These are phyloP conservation scores for Lentinula boryana DNA, from an alignment of 768 basidiomycete genomes.

Conservation along the genomic window DNA sequence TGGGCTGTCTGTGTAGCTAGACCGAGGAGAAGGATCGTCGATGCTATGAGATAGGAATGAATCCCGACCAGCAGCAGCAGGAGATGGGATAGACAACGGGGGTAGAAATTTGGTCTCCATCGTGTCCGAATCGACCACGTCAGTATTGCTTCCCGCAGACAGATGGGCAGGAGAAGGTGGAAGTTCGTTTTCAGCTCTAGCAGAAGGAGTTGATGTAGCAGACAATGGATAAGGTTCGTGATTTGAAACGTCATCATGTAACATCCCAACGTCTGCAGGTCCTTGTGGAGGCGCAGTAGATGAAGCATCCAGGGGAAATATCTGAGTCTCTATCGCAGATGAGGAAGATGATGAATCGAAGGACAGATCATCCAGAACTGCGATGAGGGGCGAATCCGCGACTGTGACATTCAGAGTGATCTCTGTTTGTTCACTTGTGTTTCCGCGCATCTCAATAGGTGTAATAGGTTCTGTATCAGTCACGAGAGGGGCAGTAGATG, in stretches of 20 bases:
- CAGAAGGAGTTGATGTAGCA: neutral
- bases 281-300: neutral
- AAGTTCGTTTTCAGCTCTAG: neutral
- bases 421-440: neutral
- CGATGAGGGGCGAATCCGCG: neutral
- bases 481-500: neutral
- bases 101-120: neutral
- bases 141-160: neutral
- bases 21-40: slow-evolving; percentile 22
- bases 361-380: neutral
- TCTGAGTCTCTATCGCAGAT: neutral
- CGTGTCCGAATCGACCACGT: neutral
- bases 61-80: neutral
- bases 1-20: slow-evolving; percentile 18
- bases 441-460: neutral
- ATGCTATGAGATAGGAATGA: slow-evolving; percentile 20
- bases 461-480: neutral
- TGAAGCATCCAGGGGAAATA: neutral
- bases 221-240: neutral
- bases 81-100: neutral
- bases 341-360: neutral
- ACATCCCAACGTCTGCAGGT: neutral
- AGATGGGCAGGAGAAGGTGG: neutral
- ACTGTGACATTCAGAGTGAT: neutral
- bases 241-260: neutral